Evolutionary conservation across 306 rosid species (phyloP), one percentile per base, ranked within the genome.

Genomic region (Gastrolobium bilobum): DNA sequence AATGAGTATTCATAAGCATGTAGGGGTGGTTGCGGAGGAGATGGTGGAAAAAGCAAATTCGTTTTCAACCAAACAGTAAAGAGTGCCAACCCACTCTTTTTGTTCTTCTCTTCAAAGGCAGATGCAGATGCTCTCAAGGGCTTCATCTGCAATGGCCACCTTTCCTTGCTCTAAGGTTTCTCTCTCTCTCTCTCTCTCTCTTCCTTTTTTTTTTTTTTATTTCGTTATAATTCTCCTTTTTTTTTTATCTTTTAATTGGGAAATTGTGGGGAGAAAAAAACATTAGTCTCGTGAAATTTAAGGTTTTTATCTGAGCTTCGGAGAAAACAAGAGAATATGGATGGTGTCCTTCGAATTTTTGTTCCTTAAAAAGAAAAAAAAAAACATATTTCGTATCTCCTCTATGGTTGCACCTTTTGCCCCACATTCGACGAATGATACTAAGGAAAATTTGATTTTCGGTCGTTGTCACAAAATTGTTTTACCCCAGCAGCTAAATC

Each of bases 81-180:
- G 72, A 72, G 76, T 84, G 73, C 82, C 90, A 81, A 84, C 81
- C 79, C 57, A 63, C 76, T 84, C 53, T 33, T 20, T 20, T 20
- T 20, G 26, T 20, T 20, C 51, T 57, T 68, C 59, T 50, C 5
- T 34, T 48, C 26, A 38, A 69, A 47, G 8, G 34, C 68, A 9
- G 48, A 65, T 86, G 89, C 89, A 84, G 84, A 88, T 88, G 91
- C 81, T 91, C 77, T 84, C 84, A 10, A 93, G 60, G 75, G 87
- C 89, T 33, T 86, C 96, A 11, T 86, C 84, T 52, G 89, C 98
- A 57, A 87, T 91, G 92, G 86, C 94, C 65, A 61, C 93, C 72
- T 15, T 90, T 10, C 83, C 94, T 73, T 85, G 84, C 74, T 68
- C 94, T 58, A 84, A 81, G 94, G 98, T 93, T 67, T 26, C 52